phyloP scores from a whole-genome alignment of 148 eudicot species.

The Vaccinium macrocarpon region DNA sequence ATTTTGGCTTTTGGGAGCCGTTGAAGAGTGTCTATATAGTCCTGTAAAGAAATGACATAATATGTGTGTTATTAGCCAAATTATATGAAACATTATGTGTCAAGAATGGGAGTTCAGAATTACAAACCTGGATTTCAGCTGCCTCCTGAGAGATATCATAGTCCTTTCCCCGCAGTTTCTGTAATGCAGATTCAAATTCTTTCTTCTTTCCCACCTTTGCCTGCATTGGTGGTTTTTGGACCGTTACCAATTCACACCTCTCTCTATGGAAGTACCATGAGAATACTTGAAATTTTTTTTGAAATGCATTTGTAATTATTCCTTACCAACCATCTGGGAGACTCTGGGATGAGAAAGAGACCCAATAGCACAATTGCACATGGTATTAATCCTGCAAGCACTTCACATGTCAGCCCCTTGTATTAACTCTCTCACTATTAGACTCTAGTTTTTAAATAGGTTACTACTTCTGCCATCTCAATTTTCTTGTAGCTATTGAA shows the following conservation, averaged over 20 bases:
- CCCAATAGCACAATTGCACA: conserved; percentile 71
- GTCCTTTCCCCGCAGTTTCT: conserved; percentile 71
- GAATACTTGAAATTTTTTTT: not conserved
- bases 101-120: conserved; percentile 3
- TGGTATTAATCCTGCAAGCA: conserved; percentile 74
- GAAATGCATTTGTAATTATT: not conserved
- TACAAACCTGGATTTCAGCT: conserved; percentile 70
- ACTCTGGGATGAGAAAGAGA: conserved; percentile 79
- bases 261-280: not conserved
- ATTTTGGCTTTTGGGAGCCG: conserved; percentile 67
- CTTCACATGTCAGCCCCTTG: conserved; percentile 9
- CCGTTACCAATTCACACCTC: not conserved
- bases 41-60: conserved; percentile 35
- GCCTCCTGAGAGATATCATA: conserved; percentile 66
- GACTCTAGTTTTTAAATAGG: not conserved
- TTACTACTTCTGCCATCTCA: not conserved
- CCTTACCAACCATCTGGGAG: conserved; percentile 98
- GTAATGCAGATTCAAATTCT: conserved; percentile 67
- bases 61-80: not conserved
- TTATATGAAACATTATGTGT: not conserved
- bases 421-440: not conserved
- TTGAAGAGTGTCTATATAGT: conserved; percentile 60
- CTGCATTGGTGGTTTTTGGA: conserved; percentile 31
- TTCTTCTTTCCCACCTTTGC: conserved; percentile 60
- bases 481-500: not conserved